Conservation (phyloP, 257 asterid species). For the Prunella vulgaris region DNA sequence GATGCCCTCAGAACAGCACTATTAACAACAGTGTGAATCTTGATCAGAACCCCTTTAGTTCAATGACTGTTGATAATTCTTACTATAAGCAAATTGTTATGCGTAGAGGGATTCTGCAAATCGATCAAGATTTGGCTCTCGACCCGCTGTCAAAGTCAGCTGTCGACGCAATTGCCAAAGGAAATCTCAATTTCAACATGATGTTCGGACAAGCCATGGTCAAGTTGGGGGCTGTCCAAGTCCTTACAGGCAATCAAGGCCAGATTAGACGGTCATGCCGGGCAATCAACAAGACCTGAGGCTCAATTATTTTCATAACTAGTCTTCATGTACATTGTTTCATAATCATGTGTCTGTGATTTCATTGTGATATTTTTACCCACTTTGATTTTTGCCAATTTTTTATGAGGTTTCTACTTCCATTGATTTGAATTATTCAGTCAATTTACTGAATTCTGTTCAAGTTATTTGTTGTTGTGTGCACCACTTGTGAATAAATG, state of each 20-base stretch:
- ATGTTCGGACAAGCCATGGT: constrained; percentile 59
- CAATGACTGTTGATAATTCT: constrained; percentile 43
- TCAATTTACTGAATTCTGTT: not conserved
- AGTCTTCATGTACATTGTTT: no score
- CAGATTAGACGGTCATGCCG: constrained; percentile 44
- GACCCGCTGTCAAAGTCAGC: constrained; percentile 32
- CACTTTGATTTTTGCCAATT: not conserved
- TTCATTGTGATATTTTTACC: not conserved
- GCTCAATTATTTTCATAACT: no score
- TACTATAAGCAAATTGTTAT: constrained; percentile 35
- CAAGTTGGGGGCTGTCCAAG: constrained; percentile 47
- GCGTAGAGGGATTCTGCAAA: constrained; percentile 45
- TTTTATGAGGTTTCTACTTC: not conserved
- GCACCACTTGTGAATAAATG: no score
- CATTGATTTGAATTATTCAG: not conserved
- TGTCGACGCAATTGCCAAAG: constrained; percentile 32
- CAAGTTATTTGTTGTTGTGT: not conserved
- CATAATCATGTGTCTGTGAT: not conserved
- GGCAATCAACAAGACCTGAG: constrained; percentile 3
- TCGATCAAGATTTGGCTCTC: constrained; percentile 57
- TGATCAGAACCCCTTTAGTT: constrained; percentile 43
- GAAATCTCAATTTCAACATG: constrained; percentile 24
- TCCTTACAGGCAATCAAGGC: constrained; percentile 43
- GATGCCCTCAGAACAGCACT: constrained; percentile 36
- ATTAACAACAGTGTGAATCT: constrained; percentile 34